Base-by-base conservation (phyloP, 1,139 yeast species). In the Meyerozyma carpophila region DNA sequence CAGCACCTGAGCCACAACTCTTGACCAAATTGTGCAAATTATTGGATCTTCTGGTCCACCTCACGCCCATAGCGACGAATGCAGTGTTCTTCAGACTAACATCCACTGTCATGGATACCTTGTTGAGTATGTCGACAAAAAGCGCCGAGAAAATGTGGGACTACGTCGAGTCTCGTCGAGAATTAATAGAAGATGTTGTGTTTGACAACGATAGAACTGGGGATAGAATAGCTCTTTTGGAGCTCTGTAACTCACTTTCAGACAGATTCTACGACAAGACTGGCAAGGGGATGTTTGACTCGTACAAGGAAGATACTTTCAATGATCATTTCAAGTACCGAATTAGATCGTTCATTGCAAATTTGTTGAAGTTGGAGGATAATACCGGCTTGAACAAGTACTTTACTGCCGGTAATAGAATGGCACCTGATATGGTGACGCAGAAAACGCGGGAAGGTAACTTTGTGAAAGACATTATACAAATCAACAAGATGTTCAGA, bases 351-450 rank as follows among this genome's bases (percentile, higher is more conserved):
- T 69, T 71, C 46, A 54, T 70, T 32, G 58, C 73, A 11, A 60
- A 58, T 34, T 47, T 70, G 11, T 59, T 73, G 42, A 57, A 62
- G 10, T 59, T 71, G 45, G 77, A 71, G 43, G 78, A 73, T 48
- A 71, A 70, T 48, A 73, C 78, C 1, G 78, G 78, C 3, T 59
- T 72, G 44, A 73, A 73, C 51, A 70, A 70, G 51, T 68, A 68
- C 50, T 71, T 70, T 48, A 55, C 62, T 26, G 47, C 58, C 1
- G 61, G 74, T 4, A 58, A 62, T 41, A 52, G 73, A 40, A 48
- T 46, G 5, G 47, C 53, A 1, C 50, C 61, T 21, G 37, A 32
- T 16, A 18, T 32, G 25, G 49, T 50, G 4, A 51, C 47, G 24
- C 51, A 61, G n/a, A 47, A 50, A 36, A 44, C 51, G 25, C 49